These are phyloP conservation scores for Hygrocybe coccinea DNA, from an alignment of 768 basidiomycete species.

Conservation along the genomic window DNA sequence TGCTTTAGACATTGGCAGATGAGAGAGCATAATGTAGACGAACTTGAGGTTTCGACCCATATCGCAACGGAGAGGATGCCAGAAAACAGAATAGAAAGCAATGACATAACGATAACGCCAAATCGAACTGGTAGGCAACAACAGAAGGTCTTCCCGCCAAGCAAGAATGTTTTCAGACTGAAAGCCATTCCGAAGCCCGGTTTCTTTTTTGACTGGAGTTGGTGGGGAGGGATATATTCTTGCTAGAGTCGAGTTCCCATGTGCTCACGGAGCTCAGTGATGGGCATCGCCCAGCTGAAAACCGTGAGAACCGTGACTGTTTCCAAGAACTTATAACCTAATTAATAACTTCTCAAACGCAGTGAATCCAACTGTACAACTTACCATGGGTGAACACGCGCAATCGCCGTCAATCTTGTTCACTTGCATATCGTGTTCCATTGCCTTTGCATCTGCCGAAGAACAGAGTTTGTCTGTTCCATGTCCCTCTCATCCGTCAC, in stretches of 20 bases:
- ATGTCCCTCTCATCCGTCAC: background rate
- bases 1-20: background rate
- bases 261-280: too few relatives aligned
- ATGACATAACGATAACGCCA: constrained; percentile 53
- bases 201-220: too few relatives aligned
- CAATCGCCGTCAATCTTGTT: too few relatives aligned
- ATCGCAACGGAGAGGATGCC: constrained; percentile 49
- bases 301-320: too few relatives aligned
- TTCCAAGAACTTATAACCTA: too few relatives aligned
- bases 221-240: too few relatives aligned
- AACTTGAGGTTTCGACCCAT: constrained; percentile 62
- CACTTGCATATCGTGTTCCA: constrained; percentile 87
- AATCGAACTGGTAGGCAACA: constrained; percentile 59
- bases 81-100: constrained; percentile 50
- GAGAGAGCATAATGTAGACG: constrained; percentile 20
- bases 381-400: too few relatives aligned
- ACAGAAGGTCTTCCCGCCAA: constrained; percentile 53
- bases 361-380: too few relatives aligned
- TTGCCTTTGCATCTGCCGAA: constrained; percentile 77
- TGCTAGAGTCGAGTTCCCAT: too few relatives aligned
- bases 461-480: constrained; percentile 65
- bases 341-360: too few relatives aligned
- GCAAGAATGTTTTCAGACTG: constrained; percentile 42
- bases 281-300: too few relatives aligned
- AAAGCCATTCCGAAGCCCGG: constrained; percentile 36